These are phyloP conservation scores for Bipolaris gigantea DNA, from an alignment of 2,329 filamentous ascomycete species.

Conservation along the genomic window DNA sequence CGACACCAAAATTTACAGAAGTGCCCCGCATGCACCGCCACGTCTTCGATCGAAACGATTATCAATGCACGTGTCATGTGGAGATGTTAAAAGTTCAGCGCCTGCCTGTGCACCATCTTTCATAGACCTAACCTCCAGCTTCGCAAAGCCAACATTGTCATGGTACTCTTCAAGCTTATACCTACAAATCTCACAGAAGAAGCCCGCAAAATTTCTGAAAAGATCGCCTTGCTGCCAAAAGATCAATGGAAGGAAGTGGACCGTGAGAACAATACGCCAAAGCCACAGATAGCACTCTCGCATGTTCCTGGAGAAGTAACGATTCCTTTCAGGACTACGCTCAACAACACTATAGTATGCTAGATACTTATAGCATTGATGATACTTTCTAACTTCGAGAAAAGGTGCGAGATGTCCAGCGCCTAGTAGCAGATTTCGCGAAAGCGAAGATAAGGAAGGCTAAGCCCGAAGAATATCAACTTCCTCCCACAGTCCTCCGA, in stretches of 20 bases:
- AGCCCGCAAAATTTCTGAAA: background rate
- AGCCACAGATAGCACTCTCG: background rate
- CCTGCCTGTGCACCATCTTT: background rate
- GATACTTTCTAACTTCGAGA: background rate
- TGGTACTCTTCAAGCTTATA: slow-evolving; percentile 1
- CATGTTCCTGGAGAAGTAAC: slow-evolving; percentile 4
- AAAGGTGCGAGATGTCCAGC: slow-evolving; percentile 1
- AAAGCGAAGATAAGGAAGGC: slow-evolving; percentile 4
- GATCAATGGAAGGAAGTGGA: slow-evolving; percentile 3
- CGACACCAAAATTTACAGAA: background rate
- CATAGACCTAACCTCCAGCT: background rate
- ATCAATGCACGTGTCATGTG: background rate
- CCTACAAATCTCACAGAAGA: background rate
- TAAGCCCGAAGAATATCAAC: slow-evolving; percentile 3
- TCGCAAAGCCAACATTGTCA: background rate
- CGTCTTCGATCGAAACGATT: background rate
- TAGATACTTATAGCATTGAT: background rate
- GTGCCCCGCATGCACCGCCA: slow-evolving; percentile 2
- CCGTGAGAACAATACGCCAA: background rate
- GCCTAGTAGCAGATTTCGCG: background rate
- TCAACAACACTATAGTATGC: slow-evolving; percentile 4
- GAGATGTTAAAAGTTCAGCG: background rate
- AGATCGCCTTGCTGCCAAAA: slow-evolving; percentile 1
- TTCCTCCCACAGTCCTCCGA: background rate
- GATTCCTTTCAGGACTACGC: background rate